phyloP scores from a whole-genome alignment of 2,329 filamentous ascomycete species.

The Zasmidium citrigriseum region DNA sequence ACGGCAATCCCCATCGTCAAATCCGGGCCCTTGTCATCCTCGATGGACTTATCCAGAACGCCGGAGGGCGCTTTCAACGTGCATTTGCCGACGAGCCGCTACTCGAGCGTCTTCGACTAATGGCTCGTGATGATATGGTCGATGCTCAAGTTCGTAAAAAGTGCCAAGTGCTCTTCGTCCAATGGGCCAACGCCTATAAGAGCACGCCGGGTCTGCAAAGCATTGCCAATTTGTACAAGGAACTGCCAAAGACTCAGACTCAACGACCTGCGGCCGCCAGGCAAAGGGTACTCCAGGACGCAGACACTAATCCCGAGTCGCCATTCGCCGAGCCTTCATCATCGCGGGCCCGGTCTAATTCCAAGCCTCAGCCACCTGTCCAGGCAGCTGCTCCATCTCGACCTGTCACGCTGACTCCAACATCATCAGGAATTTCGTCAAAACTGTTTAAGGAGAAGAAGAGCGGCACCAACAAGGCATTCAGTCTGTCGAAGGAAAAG shows the following conservation, averaged over 20 bases:
- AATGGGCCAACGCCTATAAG: conserved; percentile 84
- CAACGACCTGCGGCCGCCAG: conserved; percentile 70
- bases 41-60: conserved; percentile 93
- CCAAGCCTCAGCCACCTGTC: conserved; percentile 12
- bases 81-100: conserved; percentile 88
- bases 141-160: conserved; percentile 86
- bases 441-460: conserved; percentile 38
- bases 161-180: conserved; percentile 80
- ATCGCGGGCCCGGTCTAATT: conserved; percentile 18
- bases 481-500: conserved; percentile 86
- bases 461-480: conserved; percentile 61
- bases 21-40: conserved; percentile 84
- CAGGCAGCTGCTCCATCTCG: conserved; percentile 18
- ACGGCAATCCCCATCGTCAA: conserved; percentile 91
- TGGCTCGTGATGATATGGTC: conserved; percentile 80
- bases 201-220: conserved; percentile 75
- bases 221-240: conserved; percentile 75
- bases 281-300: conserved; percentile 80
- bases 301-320: conserved; percentile 56
- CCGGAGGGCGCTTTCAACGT: conserved; percentile 81
- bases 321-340: conserved; percentile 20
- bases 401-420: conserved; percentile 36
- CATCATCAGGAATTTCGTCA: conserved; percentile 29
- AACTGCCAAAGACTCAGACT: conserved; percentile 56
- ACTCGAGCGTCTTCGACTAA: conserved; percentile 84